These are phyloP conservation scores for Pseudogymnoascus sp. DNA, from an alignment of 2,329 filamentous ascomycete species.

Conservation along the genomic window DNA sequence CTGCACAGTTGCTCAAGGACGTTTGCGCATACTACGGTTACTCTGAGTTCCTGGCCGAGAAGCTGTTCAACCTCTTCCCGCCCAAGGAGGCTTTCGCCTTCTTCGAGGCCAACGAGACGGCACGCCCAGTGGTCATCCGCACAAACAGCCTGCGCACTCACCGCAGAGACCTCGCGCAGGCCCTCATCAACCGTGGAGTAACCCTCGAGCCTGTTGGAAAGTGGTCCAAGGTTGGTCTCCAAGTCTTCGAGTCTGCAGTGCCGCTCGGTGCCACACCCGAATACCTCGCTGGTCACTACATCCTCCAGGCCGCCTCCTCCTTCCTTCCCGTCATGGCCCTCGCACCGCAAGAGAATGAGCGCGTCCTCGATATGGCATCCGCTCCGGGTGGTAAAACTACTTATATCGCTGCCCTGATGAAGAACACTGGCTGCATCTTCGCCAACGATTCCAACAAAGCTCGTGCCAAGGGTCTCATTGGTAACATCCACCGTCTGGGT, in stretches of 20 bases:
- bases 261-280: constrained; percentile 85
- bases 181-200: constrained; percentile 91
- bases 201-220: constrained; percentile 95
- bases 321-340: constrained; percentile 98
- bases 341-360: constrained; percentile 85
- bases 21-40: constrained; percentile 97
- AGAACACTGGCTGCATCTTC: constrained; percentile 91
- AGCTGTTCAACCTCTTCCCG: constrained; percentile 86
- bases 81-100: constrained; percentile 94
- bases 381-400: constrained; percentile 95
- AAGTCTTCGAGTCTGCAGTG: constrained; percentile 85
- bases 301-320: constrained; percentile 90
- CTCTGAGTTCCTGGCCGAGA: constrained; percentile 88
- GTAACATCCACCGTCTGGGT: constrained; percentile 92
- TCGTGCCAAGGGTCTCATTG: constrained; percentile 92
- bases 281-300: constrained; percentile 96
- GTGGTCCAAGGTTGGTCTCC: constrained; percentile 96
- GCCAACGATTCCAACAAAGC: constrained; percentile 94
- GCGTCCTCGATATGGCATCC: constrained; percentile 86
- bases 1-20: constrained; percentile 76
- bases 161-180: constrained; percentile 75
- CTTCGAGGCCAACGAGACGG: constrained; percentile 96
- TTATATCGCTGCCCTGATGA: constrained; percentile 93
- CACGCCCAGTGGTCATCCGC: constrained; percentile 87
- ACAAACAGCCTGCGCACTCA: constrained; percentile 86